These are phyloP conservation scores for Vigna trinervia DNA, from an alignment of 306 rosid species.

Conservation along the genomic window DNA sequence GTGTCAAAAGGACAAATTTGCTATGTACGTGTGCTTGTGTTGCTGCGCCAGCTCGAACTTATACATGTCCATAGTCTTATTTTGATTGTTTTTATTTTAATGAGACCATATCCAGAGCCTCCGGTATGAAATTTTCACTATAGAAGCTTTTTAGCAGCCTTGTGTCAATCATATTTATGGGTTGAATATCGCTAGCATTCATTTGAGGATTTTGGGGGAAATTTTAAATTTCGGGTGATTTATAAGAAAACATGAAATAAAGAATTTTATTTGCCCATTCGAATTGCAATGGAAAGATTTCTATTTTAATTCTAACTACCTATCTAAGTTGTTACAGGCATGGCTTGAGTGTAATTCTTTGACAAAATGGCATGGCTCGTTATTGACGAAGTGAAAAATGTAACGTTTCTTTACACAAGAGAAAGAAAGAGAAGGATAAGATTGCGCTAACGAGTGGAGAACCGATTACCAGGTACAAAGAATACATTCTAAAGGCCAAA, in stretches of 20 bases:
- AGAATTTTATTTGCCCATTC: not conserved
- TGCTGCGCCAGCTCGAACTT: conserved; percentile 20
- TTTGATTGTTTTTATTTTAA: conserved; percentile 1
- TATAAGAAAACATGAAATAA: not conserved
- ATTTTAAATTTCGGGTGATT: not conserved
- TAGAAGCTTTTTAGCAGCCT: not conserved
- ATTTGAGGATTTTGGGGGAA: not conserved
- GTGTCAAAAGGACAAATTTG: conserved; percentile 27
- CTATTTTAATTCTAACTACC: not conserved
- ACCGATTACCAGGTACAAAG: not conserved
- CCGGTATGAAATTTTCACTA: not conserved
- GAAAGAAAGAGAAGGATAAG: not conserved
- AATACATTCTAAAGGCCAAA: too few relatives aligned
- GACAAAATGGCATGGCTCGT: not conserved
- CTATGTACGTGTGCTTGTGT: not conserved
- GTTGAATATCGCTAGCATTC: not conserved
- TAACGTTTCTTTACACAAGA: not conserved
- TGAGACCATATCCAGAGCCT: conserved; percentile 10
- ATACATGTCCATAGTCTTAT: conserved; percentile 13
- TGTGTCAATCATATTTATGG: not conserved
- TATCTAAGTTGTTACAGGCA: not conserved
- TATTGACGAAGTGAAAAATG: not conserved
- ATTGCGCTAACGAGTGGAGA: not conserved
- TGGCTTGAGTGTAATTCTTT: not conserved
- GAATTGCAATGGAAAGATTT: not conserved